Evolutionary conservation across 2,329 filamentous ascomycete species (phyloP).

Genomic region (Colletotrichum cordylinicola): DNA sequence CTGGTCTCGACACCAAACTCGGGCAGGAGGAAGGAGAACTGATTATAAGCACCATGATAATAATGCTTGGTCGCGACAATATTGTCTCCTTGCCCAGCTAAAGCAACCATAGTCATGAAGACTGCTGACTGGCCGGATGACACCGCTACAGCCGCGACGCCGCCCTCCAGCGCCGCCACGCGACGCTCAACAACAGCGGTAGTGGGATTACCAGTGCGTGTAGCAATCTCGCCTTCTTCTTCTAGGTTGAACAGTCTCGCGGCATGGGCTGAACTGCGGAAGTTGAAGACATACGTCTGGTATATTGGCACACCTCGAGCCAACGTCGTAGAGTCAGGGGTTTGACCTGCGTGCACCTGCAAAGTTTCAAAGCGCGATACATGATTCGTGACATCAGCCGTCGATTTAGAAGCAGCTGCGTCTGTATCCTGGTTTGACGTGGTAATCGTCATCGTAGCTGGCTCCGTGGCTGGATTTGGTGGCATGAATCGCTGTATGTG

Average conservation of each 20-base stretch:
- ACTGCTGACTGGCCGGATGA: not conserved
- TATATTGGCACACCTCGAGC: not conserved
- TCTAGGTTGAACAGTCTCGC: not conserved
- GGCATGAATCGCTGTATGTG: not conserved
- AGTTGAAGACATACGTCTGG: not conserved
- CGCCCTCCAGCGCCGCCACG: not conserved
- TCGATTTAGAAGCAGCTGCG: not conserved
- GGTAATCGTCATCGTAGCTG: not conserved
- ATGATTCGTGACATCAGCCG: not conserved
- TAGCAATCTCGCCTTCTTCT: not conserved
- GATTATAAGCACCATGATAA: not conserved
- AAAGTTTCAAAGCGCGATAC: not conserved
- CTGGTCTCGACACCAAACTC: not conserved
- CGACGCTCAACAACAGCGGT: not conserved
- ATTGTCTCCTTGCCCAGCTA: not conserved
- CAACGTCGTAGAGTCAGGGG: not conserved
- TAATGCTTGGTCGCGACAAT: not conserved
- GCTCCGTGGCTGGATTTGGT: not conserved
- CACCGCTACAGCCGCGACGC: not conserved
- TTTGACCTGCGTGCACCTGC: not conserved
- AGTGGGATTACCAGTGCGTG: not conserved
- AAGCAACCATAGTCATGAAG: not conserved
- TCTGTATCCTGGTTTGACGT: not conserved
- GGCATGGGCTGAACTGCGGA: not conserved
- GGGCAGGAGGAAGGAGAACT: not conserved